Conservation (phyloP, 768 basidiomycete genomes). For the Hericium alpestre region DNA sequence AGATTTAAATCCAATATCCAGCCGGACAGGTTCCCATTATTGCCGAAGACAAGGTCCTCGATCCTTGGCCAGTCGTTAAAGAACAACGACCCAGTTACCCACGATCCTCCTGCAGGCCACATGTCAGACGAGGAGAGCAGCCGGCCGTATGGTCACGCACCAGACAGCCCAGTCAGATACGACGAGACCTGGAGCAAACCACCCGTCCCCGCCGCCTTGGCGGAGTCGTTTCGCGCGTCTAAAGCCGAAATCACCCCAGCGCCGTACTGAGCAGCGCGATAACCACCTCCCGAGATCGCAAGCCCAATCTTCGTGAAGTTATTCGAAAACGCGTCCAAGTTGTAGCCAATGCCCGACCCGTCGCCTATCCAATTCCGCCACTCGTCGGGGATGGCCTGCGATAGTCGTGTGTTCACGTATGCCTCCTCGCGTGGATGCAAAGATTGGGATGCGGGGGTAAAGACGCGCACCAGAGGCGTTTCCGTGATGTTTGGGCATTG, state of each 20-base stretch:
- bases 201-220: constrained; percentile 50
- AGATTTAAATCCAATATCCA: constrained; percentile 52
- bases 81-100: constrained; percentile 52
- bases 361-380: constrained; percentile 55
- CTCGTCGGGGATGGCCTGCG: constrained; percentile 31
- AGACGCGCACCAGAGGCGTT: constrained; percentile 38
- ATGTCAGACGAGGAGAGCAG: no score
- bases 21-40: constrained; percentile 36
- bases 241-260: constrained; percentile 48
- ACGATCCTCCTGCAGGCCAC: constrained; percentile 44
- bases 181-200: constrained; percentile 60
- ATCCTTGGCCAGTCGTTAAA: constrained; percentile 55
- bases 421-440: constrained; percentile 37
- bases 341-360: constrained; percentile 42
- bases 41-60: constrained; percentile 50
- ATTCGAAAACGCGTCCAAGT: constrained; percentile 28
- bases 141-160: constrained; percentile 21
- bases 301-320: constrained; percentile 46
- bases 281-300: constrained; percentile 63
- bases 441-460: constrained; percentile 39
- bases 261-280: constrained; percentile 56
- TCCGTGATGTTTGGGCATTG: constrained; percentile 42
- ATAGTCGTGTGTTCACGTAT: constrained; percentile 36
- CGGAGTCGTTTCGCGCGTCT: constrained; percentile 50
- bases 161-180: constrained; percentile 59